Conservation (phyloP, 2,329 filamentous ascomycete species). For the Trichophyton mentagrophytes region DNA sequence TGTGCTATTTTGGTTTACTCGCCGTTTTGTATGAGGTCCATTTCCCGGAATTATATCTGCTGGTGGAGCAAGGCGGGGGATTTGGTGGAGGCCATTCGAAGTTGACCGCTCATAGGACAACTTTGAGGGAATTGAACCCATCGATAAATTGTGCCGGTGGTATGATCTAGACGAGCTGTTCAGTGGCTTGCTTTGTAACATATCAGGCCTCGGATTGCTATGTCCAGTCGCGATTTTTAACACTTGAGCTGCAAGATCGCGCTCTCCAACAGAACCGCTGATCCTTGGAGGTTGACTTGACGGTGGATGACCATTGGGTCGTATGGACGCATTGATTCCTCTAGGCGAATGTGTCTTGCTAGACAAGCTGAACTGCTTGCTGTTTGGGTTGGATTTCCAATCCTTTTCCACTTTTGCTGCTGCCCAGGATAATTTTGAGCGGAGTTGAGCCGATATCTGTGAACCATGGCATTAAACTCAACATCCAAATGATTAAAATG, state of each 20-base stretch:
- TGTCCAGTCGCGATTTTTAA: neutral
- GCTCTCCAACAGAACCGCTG: neutral
- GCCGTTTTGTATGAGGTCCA: constrained; percentile 22
- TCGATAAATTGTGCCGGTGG: neutral
- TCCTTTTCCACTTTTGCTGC: constrained; percentile 88
- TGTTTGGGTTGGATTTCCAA: constrained; percentile 50
- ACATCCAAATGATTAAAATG: neutral
- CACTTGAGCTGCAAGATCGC: neutral
- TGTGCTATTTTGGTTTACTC: constrained; percentile 26
- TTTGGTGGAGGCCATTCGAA: constrained; percentile 8
- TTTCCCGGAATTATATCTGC: constrained; percentile 29
- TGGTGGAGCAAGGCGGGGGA: constrained; percentile 32
- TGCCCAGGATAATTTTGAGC: constrained; percentile 76
- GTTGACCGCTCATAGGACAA: constrained; percentile 1
- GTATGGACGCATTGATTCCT: neutral
- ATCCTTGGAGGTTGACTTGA: neutral
- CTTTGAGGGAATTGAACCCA: neutral
- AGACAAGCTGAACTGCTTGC: neutral
- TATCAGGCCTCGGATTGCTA: neutral
- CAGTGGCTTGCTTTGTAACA: no score
- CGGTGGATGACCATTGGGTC: neutral
- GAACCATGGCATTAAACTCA: constrained; percentile 6
- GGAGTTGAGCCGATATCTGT: constrained; percentile 65
- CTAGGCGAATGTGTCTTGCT: neutral
- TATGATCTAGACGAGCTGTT: neutral